Base-by-base conservation (phyloP, 345 rosid species). In the Eucalyptus decipiens region DNA sequence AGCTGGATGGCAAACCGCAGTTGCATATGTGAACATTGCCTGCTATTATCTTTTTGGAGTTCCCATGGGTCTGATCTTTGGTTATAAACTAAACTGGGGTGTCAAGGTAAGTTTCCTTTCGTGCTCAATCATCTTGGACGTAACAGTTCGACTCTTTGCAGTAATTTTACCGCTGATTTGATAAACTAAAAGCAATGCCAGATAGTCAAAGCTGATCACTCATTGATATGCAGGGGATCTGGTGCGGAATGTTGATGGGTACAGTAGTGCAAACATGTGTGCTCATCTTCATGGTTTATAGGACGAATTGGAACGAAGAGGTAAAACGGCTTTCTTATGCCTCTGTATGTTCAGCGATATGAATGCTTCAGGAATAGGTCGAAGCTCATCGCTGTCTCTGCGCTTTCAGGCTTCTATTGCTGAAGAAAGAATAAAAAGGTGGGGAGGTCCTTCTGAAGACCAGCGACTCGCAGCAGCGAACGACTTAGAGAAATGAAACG, bases 161-260 rank as follows among this genome's bases (percentile, higher is more conserved):
- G 28, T 6, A 37, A 7, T 72, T 72, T 67, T 37, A 37, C 24
- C 14, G 11, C 26, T 11, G 13, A 72, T 72, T 72, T 72, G 81
- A 72, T 34, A 34, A 72, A 72, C 45, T 42, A 37, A 72, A 72
- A 72, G 28, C 81, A 11, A 37, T 72, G 81, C 28, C 1, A 72
- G 81, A 37, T 37, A 10, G 45, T 37, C 45, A 12, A 72, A 72
- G 42, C 45, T 21, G 81, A 37, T 37, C 28, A 11, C 45, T 72
- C 28, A 72, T 11, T 72, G 45, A 54, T 81, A 86, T 18, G 24
- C 93, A 97, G 98, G 99, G 98, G 19, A 95, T 97, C 34, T 97
- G 98, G 99, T 87, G 56, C 7, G 97, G 98, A 34, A 97, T 97
- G 99, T 37, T 97, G 43, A 86, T 90, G 5, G 99, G 99, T 54